These are phyloP conservation scores for Wickerhamomyces bovis DNA, from an alignment of 805 yeast genomes.

Conservation along the genomic window DNA sequence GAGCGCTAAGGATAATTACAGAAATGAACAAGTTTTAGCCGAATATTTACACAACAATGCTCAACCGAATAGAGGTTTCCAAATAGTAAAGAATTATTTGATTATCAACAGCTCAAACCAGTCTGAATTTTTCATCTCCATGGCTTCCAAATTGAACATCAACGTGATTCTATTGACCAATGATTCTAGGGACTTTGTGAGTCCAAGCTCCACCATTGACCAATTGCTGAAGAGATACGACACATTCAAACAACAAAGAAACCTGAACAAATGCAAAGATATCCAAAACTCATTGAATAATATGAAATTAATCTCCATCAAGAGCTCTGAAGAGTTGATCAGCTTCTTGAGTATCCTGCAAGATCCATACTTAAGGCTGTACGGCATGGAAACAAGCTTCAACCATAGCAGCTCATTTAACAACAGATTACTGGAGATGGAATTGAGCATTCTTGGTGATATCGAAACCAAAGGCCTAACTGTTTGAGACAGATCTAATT, in stretches of 20 bases:
- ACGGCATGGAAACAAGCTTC: constrained; percentile 2
- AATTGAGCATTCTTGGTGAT: constrained; percentile 15
- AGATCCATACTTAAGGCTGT: constrained; percentile 8
- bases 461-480: constrained; percentile 10
- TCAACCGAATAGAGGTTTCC: constrained; percentile 1
- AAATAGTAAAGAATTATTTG: constrained; percentile 13
- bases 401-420: constrained; percentile 3
- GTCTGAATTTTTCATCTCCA: constrained; percentile 17
- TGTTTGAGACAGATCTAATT: background rate
- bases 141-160: constrained; percentile 14
- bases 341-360: constrained; percentile 6
- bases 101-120: constrained; percentile 17
- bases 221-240: constrained; percentile 8
- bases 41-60: constrained; percentile 12
- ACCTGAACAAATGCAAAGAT: constrained; percentile 7
- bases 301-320: constrained; percentile 8
- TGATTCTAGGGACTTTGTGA: constrained; percentile 5
- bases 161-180: constrained; percentile 17
- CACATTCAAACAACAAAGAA: constrained; percentile 6
- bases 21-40: constrained; percentile 5
- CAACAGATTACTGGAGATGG: constrained; percentile 15
- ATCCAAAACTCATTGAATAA: constrained; percentile 1
- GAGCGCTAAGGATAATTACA: constrained; percentile 3
- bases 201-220: constrained; percentile 16
- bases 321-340: constrained; percentile 6